Base-by-base conservation (phyloP, 352 stramenopile species). In the Phytophthora litchii region DNA sequence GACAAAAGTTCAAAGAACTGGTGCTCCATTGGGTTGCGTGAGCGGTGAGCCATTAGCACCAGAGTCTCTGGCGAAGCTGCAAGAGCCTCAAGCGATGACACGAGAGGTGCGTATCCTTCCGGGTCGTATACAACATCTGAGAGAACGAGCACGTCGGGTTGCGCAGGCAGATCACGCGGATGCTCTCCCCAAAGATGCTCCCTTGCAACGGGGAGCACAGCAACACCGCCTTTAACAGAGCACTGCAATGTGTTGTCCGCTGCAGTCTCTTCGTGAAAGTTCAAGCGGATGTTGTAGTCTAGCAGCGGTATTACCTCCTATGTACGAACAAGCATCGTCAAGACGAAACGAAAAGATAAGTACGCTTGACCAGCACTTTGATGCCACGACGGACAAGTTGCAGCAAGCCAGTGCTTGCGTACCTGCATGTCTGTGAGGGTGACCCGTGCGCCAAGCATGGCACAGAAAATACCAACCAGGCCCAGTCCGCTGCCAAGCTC, bases 121-220 rank as follows among this genome's bases (percentile, higher is more conserved):
- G 84, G 84, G 58, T 93, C 84, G 70, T 93, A 93, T 17, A 93
- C 82, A 14, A 92, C 84, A 41, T 93, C 84, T 1, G 84, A 94
- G 41, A 91, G 67, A 17, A 94, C 77, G 42, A 94, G 62, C 7
- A 90, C 70, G 44, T 94, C 84, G 0, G 77, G 77, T 40, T 67
- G 52, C 16, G 42, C n/a, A n/a, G 60, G 60, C 8, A 91, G 59
- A 35, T 70, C 60, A 17, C 62, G 54, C 19, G 52, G 54, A 31
- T 73, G 42, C 0, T 83, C 74, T 19, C 84, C 84, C 84, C 84
- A 94, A 32, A 74, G 72, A 53, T 91, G 80, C 13, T 65, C 55
- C 20, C 55, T 64, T 10, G 81, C 80, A 16, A 43, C 35, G 1
- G 70, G 67, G 8, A 55, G 35, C 19, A 56, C 40, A 38, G 21